Base-by-base conservation (phyloP, 257 asterid genomes). In the Euphrasia confusa region DNA sequence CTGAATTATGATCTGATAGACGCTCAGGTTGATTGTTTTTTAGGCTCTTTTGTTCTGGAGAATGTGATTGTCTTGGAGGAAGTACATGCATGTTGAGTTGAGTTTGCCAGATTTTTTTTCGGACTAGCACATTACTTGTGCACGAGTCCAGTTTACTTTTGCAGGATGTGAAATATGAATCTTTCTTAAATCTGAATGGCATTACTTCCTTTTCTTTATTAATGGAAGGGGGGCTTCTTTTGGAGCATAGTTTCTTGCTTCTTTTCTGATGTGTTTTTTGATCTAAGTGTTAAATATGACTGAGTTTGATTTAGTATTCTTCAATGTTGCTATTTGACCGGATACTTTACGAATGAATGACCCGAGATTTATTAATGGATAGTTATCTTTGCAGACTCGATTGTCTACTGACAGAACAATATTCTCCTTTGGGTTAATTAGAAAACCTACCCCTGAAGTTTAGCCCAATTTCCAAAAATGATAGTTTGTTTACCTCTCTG, bases 31-130 rank as follows among this genome's bases (percentile, higher is more conserved):
- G 88, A 78, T 47, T 84, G 84, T 80, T n/a, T n/a, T n/a, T n/a
- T n/a, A n/a, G 87, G 89, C 54, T 72, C 91, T 28, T 90, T 82
- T 70, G 74, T 65, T 56, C 72, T 87, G 78, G 88, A 77, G 65
- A 87, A 87, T 73, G 95, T 90, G 63, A 71, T 77, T n/a, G 80
- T 83, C 63, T 72, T 90, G 89, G 95, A 87, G 93, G 83, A 84
- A 80, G 72, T 81, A 84, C 70, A 40, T 77, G 39, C 84, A 79
- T 17, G 88, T 90, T 47, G 95, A 65, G 89, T 90, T 68, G 88
- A 81, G 67, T 90, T 90, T 40, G 47, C 12, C 33, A 40, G 47
- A 40, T 40, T 40, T 7, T 7, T 40, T 30, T 30, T 30, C 33
- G 4, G 33, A 30, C 33, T 30, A 4, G 5, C 47, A 40, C 8